Base-by-base conservation (phyloP, 2,329 filamentous ascomycete species). In the Claviceps fusiformis region DNA sequence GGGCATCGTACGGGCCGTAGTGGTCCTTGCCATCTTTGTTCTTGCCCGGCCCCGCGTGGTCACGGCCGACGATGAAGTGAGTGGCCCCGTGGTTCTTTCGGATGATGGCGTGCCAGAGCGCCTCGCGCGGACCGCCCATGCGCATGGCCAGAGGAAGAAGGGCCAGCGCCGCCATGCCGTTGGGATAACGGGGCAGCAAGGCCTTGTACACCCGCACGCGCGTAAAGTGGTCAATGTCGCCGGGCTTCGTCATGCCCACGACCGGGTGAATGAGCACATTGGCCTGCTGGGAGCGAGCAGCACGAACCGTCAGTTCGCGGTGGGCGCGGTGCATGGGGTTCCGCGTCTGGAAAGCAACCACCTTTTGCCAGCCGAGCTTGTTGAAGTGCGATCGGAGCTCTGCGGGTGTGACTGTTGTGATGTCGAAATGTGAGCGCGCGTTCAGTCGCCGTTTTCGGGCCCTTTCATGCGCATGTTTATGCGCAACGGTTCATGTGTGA, bases 241-340 rank as follows among this genome's bases (percentile, higher is more conserved):
- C 93, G 57, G 93, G 93, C 81, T 98, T 98, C 70, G 93, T 98
- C 67, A 98, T 82, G 69, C 93, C 93, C 61, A 98, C 93, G 61
- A 98, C 93, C 58, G 93, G 93, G 78, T 98, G 93, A 72, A 98
- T 98, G 67, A 98, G 86, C 63, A 98, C 93, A 71, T 98, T 98
- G 71, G 93, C 93, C 73, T 96, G 91, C 73, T 95, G 89, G 56
- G 87, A 87, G 65, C 93, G 92, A 62, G 93, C 93, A 62, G 93
- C 93, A 67, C 93, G 90, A 67, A 98, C 93, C 57, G 93, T 98
- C 72, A 98, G 78, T 77, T 98, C 93, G 74, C 93, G 84, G 75
- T 98, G 93, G 70, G 93, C 93, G 67, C 93, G 87, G 79, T 98
- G 93, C 93, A 98, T 98, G 64, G 93, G 93, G 77, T 98, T 98